Base-by-base conservation (phyloP, 768 basidiomycete species). In the Tulasnella sp. region DNA sequence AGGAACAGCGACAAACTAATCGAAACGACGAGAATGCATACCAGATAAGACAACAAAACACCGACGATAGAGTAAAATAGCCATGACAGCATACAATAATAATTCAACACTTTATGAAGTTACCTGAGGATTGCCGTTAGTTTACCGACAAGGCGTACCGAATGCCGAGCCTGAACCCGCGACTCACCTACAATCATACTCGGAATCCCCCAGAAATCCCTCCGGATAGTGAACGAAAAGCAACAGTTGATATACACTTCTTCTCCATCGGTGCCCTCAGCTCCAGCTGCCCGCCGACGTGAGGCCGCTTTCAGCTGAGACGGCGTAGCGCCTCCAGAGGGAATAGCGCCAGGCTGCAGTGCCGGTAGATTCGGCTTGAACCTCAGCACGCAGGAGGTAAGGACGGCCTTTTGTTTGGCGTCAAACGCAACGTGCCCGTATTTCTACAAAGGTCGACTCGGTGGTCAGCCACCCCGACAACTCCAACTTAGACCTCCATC, bases 301-400 rank as follows among this genome's bases (percentile, higher is more conserved):
- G 19, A 11, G 40, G 49, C 41, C 27, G 35, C 49, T 23, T 25
- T 34, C 7, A 31, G 31, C 19, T 41, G 19, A 21, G 31, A 32
- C 2, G 56, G 29, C 14, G 49, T 42, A 36, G 58, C 32, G 27
- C 62, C 57, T 34, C 60, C 63, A 46, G 61, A 37, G 34, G 35
- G 21, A 14, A 29, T 21, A 4, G 48, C 37, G 21, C 31, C 37
- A 14, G 37, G 17, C 15, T 45, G 31, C 15, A 54, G 67, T 21
- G 70, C 64, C 49, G 78, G 78, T 42, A 84, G 70, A 2, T 73
- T 64, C 0, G 88, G 87, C 64, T 85, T 88, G 66, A 78, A 87
- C 14, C 86, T 80, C 54, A 94, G 72, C 15, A 90, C 86, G 66
- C 90, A 94, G 8, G 88, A 89, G 21, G 91, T 94, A 23, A 94